Evolutionary conservation across 495 filamentous ascomycete genomes (phyloP).

Genomic region (Neurospora sp.): DNA sequence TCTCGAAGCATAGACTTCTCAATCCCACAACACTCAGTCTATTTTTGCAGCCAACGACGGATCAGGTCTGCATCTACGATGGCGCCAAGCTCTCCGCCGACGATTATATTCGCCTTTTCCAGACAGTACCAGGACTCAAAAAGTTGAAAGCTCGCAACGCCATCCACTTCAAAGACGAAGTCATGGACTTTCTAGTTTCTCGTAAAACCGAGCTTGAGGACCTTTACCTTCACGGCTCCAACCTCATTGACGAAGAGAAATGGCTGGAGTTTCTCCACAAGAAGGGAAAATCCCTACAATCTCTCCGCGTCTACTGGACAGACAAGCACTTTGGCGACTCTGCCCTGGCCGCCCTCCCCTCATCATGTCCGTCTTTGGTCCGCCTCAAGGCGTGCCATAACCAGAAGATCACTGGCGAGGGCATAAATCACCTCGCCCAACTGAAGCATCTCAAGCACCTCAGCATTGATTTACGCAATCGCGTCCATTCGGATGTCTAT

Average conservation of each 20-base stretch:
- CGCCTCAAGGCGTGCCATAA: constrained; percentile 63
- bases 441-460: constrained; percentile 58
- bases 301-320: constrained; percentile 62
- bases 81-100: constrained; percentile 61
- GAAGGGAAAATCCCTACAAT: constrained; percentile 51
- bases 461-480: constrained; percentile 50
- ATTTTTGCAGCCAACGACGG: constrained; percentile 60
- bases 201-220: constrained; percentile 51
- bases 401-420: constrained; percentile 35
- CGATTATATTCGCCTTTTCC: constrained; percentile 72
- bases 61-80: constrained; percentile 69
- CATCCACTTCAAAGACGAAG: constrained; percentile 76
- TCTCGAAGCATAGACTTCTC: constrained; percentile 69
- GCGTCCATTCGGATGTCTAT: constrained; percentile 46
- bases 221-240: constrained; percentile 64
- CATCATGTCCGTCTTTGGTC: constrained; percentile 50
- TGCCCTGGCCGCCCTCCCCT: constrained; percentile 41
- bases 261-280: constrained; percentile 58
- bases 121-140: constrained; percentile 56
- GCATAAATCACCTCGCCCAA: constrained; percentile 41
- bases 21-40: constrained; percentile 60
- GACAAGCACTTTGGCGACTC: constrained; percentile 53
- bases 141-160: constrained; percentile 65
- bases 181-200: constrained; percentile 68
- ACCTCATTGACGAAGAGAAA: constrained; percentile 59